Conservation (phyloP, 1,139 yeast species). For the Suhomyces ambrosiae region DNA sequence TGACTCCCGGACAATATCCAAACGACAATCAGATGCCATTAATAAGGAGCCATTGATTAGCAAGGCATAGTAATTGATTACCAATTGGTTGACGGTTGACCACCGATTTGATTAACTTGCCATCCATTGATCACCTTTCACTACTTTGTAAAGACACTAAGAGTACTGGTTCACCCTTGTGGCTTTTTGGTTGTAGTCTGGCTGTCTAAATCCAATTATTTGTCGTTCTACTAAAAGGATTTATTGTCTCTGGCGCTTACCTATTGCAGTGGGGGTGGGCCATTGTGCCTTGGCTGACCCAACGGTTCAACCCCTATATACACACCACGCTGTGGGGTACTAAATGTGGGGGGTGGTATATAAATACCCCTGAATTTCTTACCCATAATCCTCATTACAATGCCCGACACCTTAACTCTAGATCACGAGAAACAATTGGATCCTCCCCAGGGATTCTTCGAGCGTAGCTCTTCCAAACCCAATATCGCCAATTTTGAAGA, state of each 20-base stretch:
- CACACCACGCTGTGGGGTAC: conserved; percentile 3
- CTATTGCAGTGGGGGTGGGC: too few species aligned
- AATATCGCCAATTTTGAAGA: conserved; percentile 54
- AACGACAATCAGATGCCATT: background rate
- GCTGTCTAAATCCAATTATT: too few species aligned
- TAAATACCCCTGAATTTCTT: conserved; percentile 1
- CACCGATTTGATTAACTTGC: too few species aligned
- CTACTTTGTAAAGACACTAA: too few species aligned
- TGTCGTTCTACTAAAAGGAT: background rate
- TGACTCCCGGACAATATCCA: too few species aligned
- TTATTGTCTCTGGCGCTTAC: too few species aligned
- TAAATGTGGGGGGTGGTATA: conserved; percentile 4
- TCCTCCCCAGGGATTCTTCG: conserved; percentile 62
- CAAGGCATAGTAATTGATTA: too few species aligned
- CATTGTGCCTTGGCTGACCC: conserved; percentile 1
- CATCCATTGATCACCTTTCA: too few species aligned
- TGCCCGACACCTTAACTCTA: conserved; percentile 29
- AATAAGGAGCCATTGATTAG: too few species aligned
- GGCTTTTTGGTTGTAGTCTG: background rate
- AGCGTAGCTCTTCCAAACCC: conserved; percentile 50
- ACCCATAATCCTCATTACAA: conserved; percentile 5
- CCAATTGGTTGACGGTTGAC: background rate
- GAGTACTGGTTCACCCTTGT: too few species aligned
- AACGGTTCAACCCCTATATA: conserved; percentile 4
- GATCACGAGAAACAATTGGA: conserved; percentile 46